phyloP scores from a whole-genome alignment of 176 grass and related monocot species.

The Bonia amplexicaulis region DNA sequence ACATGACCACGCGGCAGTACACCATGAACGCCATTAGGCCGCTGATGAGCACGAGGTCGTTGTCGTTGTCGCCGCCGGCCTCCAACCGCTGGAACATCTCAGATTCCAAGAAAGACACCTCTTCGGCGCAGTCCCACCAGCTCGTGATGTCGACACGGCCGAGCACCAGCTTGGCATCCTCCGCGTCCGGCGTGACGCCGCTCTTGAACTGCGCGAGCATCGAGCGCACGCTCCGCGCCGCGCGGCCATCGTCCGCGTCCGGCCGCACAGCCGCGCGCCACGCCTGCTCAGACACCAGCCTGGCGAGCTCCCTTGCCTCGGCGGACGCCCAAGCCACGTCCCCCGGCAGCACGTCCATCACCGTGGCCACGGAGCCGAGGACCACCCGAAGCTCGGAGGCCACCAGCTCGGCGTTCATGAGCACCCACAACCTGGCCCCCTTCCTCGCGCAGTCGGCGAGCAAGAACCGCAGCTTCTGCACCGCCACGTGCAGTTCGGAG shows the following conservation, averaged over 20 bases:
- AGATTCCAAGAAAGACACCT: conserved; percentile 58
- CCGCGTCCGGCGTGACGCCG: conserved; percentile 28
- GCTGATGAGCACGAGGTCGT: conserved; percentile 47
- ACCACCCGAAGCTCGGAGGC: conserved; percentile 56
- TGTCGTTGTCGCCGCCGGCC: conserved; percentile 29
- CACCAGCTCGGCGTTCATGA: conserved; percentile 55
- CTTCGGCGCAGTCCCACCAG: conserved; percentile 62
- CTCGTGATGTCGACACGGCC: conserved; percentile 29
- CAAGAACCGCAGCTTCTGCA: conserved; percentile 68
- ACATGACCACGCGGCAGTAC: conserved; percentile 61
- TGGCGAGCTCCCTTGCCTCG: conserved; percentile 44
- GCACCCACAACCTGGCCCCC: conserved; percentile 61
- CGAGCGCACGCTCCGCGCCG: conserved; percentile 39
- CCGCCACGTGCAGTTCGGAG: conserved; percentile 79
- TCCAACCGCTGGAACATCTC: conserved; percentile 40
- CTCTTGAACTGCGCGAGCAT: conserved; percentile 45
- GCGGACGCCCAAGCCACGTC: background rate
- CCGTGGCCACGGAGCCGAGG: conserved; percentile 53
- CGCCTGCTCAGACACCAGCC: conserved; percentile 43
- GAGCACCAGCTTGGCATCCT: conserved; percentile 45
- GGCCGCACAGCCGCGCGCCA: conserved; percentile 39
- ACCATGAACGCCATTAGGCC: conserved; percentile 63
- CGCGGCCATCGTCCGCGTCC: conserved; percentile 33
- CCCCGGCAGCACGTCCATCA: conserved; percentile 49
- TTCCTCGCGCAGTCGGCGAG: conserved; percentile 37